phyloP scores from a whole-genome alignment of 257 asterid genomes.

The Nicotiana knightiana region DNA sequence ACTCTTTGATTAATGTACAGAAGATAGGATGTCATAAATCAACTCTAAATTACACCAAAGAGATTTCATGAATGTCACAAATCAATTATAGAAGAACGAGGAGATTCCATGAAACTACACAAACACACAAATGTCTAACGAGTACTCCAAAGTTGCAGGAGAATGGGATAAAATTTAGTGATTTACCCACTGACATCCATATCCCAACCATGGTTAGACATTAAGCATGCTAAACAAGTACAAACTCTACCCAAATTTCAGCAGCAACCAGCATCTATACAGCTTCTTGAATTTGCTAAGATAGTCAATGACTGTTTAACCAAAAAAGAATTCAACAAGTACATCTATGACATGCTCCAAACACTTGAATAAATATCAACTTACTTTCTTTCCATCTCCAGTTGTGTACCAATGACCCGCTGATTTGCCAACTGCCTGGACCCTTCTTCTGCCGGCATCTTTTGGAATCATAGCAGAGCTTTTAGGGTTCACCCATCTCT shows the following conservation, averaged over 20 bases:
- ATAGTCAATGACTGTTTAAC: not conserved
- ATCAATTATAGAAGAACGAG: not conserved
- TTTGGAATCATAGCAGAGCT: slow-evolving; percentile 36
- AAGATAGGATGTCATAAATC: not conserved
- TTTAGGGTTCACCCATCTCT: slow-evolving; percentile 70
- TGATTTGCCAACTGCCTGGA: slow-evolving; percentile 57
- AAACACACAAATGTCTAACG: not conserved
- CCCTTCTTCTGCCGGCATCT: slow-evolving; percentile 79
- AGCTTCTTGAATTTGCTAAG: not conserved
- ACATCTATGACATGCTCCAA: not conserved
- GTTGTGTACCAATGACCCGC: slow-evolving; percentile 75
- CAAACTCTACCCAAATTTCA: not conserved
- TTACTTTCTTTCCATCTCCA: slow-evolving; percentile 64
- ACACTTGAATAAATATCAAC: slow-evolving; percentile 12
- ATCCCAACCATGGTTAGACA: not conserved
- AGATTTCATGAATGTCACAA: not conserved
- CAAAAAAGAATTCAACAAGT: not conserved
- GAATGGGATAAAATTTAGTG: not conserved
- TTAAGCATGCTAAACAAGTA: not conserved
- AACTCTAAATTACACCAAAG: not conserved
- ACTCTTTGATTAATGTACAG: not conserved
- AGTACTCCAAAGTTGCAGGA: not conserved
- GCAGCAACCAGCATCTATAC: not conserved
- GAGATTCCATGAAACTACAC: not conserved
- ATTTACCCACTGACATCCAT: not conserved